Base-by-base conservation (phyloP, 192 early-diverging fungal species). In the Rhizoclosmatium globosum region DNA sequence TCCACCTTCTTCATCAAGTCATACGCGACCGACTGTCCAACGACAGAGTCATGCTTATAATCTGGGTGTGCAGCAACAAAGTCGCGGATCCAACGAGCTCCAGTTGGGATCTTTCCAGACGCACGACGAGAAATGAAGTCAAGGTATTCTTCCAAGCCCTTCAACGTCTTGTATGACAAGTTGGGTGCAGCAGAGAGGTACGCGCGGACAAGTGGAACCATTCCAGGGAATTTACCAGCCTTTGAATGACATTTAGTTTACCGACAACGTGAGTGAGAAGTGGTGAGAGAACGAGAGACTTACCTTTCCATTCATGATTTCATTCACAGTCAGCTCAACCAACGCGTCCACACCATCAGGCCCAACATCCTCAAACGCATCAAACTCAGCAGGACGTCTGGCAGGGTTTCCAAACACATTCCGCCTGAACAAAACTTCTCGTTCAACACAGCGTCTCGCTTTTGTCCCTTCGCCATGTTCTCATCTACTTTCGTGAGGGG, bases 401-500 rank as follows among this genome's bases (percentile, higher is more conserved):
- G 46, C 58, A 45, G 76, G 57, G 66, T 86, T 80, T 4, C 88
- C 86, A 78, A 94, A 93, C 39, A 97, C 75, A 74, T 94, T 92
- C 71, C 93, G 94, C 48, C 96, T 90, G 87, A 99, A 99, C 82
- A 92, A 94, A 99, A 99, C 78, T 92, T 92, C 64, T 97, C 91
- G 2, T 87, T 81, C 39, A 91, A 67, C 13, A 94, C 94, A 0
- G 98, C 96, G 77, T 93, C 94, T 38, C 95, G 90, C 50, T 86
- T 87, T 77, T 98, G 95, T 1, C 94, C 97, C 7, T 86, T 91
- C 68, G 91, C 80, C 95, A 99, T 97, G 83, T 99, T 99, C 65
- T 91, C 91, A 83, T 99, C 98, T 83, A 94, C 94, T 88, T 97
- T 95, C 68, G 94, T 94, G 38, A 99, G 89, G 1, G 97, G 96